phyloP scores from a whole-genome alignment of 2,329 filamentous ascomycete species.

The Hypoxylon sp. region DNA sequence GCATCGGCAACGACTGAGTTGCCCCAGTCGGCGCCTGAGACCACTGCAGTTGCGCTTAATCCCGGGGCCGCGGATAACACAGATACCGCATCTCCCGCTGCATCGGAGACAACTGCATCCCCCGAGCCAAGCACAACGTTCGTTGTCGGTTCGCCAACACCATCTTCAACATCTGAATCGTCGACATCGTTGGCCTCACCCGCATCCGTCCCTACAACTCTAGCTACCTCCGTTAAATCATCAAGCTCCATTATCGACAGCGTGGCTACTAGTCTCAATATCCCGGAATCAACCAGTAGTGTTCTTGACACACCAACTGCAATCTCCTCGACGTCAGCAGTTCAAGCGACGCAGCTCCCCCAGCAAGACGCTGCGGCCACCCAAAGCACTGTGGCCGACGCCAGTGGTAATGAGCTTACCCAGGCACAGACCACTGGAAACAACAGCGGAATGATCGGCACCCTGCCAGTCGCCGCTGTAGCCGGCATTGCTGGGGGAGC shows the following conservation, averaged over 20 bases:
- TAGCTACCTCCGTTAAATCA: slow-evolving; percentile 45
- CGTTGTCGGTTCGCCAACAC: slow-evolving; percentile 14
- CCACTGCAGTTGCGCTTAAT: slow-evolving; percentile 37
- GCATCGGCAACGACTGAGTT: slow-evolving; percentile 17
- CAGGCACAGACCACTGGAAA: slow-evolving; percentile 39
- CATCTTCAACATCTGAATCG: not conserved
- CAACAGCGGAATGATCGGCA: slow-evolving; percentile 35
- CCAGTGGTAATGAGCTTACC: slow-evolving; percentile 39
- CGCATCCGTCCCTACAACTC: slow-evolving; percentile 36
- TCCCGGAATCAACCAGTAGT: slow-evolving; percentile 34
- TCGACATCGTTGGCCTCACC: not conserved
- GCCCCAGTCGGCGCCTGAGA: slow-evolving; percentile 22
- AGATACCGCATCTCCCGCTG: slow-evolving; percentile 15
- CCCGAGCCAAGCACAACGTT: slow-evolving; percentile 32
- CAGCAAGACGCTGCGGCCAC: slow-evolving; percentile 24
- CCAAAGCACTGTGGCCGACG: slow-evolving; percentile 22
- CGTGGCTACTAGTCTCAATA: slow-evolving; percentile 45
- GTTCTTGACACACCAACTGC: slow-evolving; percentile 23
- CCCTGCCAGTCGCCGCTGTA: slow-evolving; percentile 47
- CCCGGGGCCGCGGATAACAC: slow-evolving; percentile 26
- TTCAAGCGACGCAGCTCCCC: slow-evolving; percentile 20
- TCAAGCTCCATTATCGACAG: slow-evolving; percentile 46
- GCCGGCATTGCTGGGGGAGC: slow-evolving; percentile 53
- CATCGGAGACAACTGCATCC: slow-evolving; percentile 23
- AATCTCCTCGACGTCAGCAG: slow-evolving; percentile 17